These are phyloP conservation scores for Spencermartinsiella europaea DNA, from an alignment of 805 yeast genomes.

Conservation along the genomic window DNA sequence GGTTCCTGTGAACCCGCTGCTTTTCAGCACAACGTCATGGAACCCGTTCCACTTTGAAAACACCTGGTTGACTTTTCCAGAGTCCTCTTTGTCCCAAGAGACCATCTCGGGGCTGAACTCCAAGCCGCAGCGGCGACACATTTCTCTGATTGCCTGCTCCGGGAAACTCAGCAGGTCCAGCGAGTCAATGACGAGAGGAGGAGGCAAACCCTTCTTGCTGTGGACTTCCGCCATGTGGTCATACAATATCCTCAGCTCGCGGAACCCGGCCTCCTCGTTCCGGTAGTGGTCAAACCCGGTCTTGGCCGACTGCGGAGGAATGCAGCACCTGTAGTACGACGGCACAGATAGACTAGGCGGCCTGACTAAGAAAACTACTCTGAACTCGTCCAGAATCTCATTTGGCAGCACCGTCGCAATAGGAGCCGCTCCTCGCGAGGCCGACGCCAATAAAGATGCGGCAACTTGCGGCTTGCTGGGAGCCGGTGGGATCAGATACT, in stretches of 20 bases:
- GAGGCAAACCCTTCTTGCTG: not conserved
- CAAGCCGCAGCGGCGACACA: conserved; percentile 18
- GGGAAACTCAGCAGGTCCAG: conserved; percentile 19
- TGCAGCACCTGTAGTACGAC: conserved; percentile 24
- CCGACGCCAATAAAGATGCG: conserved; percentile 9
- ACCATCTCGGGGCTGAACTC: conserved; percentile 21
- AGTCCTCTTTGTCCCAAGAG: conserved; percentile 21
- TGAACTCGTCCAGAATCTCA: conserved; percentile 13
- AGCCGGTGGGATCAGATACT: conserved; percentile 24
- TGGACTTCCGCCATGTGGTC: conserved; percentile 15
- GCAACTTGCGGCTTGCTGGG: conserved; percentile 10
- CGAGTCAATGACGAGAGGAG: conserved; percentile 22
- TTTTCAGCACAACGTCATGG: conserved; percentile 23
- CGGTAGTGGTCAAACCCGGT: conserved; percentile 25
- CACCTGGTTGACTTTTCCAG: conserved; percentile 13
- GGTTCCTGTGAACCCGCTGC: conserved; percentile 17
- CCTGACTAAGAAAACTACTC: conserved; percentile 22
- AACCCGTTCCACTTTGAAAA: conserved; percentile 26
- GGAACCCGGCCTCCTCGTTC: conserved; percentile 22
- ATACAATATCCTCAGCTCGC: conserved; percentile 21
- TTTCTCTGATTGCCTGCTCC: conserved; percentile 15
- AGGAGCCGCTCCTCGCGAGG: conserved; percentile 1
- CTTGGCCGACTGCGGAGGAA: conserved; percentile 21
- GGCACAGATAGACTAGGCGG: conserved; percentile 25
- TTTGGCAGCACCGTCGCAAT: conserved; percentile 24